Percentiles rank a stretch among this genome's conserved stretches.
These are phyloP conservation scores for Glebionis coronaria DNA, from an alignment of 129 eudicot genomes.

Conservation along the genomic window DNA sequence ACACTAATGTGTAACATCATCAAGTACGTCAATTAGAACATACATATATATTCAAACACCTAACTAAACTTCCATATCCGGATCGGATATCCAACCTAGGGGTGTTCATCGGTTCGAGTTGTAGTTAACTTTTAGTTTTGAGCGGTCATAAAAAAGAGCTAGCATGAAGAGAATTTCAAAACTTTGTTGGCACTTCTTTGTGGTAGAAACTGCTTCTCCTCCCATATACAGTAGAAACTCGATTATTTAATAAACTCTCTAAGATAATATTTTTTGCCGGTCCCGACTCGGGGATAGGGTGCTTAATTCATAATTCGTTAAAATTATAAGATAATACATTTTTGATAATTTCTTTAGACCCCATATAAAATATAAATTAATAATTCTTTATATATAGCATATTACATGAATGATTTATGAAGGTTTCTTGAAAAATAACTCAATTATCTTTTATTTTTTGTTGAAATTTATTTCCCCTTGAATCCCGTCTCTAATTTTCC, in stretches of 20 bases:
- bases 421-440: conserved; percentile 29
- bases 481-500: conserved; percentile 33
- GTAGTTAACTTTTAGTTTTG: no score
- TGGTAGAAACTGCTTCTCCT: no score
- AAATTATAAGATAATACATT: conserved; percentile 36
- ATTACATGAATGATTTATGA: conserved; percentile 28
- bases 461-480: conserved; percentile 37
- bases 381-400: conserved; percentile 28
- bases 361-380: conserved; percentile 29
- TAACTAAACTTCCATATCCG: no score
- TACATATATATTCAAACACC: no score
- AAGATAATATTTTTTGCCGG: conserved; percentile 17
- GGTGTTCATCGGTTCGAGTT: no score
- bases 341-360: conserved; percentile 36
- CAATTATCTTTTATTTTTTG: conserved; percentile 35
- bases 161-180: no score
- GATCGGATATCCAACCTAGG: no score
- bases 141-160: no score
- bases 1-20: no score
- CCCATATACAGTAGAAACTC: no score
- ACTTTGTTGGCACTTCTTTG: no score
- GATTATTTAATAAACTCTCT: conserved; percentile 28
- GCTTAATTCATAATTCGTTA: conserved; percentile 38
- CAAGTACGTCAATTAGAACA: no score
- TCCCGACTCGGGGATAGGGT: conserved; percentile 33